Evolutionary conservation across 1,139 yeast genomes (phyloP).

Genomic region (Yamadazyma trypodendri): DNA sequence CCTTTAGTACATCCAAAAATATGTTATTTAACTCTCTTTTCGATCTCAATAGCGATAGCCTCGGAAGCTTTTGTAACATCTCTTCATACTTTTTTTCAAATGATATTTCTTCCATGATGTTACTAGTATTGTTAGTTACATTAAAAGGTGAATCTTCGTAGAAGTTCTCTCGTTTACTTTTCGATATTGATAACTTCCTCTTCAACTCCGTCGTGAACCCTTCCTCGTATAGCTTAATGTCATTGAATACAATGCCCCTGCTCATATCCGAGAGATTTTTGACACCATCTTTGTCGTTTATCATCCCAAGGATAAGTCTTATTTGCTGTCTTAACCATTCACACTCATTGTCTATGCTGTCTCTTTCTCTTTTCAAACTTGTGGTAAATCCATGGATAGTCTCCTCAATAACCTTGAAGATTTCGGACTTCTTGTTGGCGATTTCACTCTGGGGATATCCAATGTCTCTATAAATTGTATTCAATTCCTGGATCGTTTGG

Average conservation of each 20-base stretch:
- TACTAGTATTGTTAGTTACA: conserved; percentile 13
- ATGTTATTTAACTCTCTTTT: conserved; percentile 34
- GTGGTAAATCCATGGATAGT: conserved; percentile 36
- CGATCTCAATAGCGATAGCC: conserved; percentile 30
- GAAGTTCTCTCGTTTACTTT: conserved; percentile 22
- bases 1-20: conserved; percentile 34
- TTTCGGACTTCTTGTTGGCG: conserved; percentile 34
- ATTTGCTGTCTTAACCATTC: conserved; percentile 50
- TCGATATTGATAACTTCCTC: conserved; percentile 19
- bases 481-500: conserved; percentile 34
- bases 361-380: conserved; percentile 37
- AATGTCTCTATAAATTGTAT: conserved; percentile 33
- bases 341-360: conserved; percentile 42
- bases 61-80: conserved; percentile 27
- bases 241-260: conserved; percentile 35
- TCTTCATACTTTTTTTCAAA: conserved; percentile 28
- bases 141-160: conserved; percentile 32
- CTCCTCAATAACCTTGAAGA: conserved; percentile 39
- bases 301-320: conserved; percentile 39
- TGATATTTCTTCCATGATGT: conserved; percentile 19
- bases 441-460: conserved; percentile 40
- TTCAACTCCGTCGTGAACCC: conserved; percentile 35
- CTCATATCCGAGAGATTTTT: conserved; percentile 22
- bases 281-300: conserved; percentile 37
- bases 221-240: conserved; percentile 24